phyloP scores from a whole-genome alignment of 192 early-diverging fungal genomes.

The Umbelopsis isabellina region DNA sequence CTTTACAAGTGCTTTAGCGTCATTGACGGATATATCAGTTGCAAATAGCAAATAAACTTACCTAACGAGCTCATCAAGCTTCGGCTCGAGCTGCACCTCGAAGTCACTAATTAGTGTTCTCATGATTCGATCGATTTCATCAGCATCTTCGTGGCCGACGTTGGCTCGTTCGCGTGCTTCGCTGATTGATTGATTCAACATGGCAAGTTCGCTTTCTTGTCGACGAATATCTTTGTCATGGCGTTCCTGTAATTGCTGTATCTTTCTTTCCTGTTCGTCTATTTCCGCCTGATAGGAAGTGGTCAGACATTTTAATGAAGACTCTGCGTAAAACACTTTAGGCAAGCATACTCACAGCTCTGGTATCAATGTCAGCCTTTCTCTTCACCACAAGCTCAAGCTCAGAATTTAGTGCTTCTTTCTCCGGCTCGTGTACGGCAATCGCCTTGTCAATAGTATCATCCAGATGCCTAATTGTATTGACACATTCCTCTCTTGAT shows the following conservation, averaged over 20 bases:
- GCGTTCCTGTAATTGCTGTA: not conserved
- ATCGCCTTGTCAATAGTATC: slow-evolving; percentile 8
- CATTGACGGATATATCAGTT: not conserved
- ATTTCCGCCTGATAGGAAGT: not conserved
- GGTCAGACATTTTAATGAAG: not conserved
- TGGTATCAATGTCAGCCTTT: slow-evolving; percentile 10
- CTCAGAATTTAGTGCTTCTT: not conserved
- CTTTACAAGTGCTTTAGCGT: not conserved
- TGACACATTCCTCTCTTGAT: not conserved
- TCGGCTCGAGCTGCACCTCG: not conserved
- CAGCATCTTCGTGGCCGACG: slow-evolving; percentile 2
- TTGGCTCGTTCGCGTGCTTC: slow-evolving; percentile 3
- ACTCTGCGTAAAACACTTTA: not conserved
- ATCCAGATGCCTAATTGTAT: not conserved
- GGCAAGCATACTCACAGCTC: not conserved
- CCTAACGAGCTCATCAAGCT: not conserved
- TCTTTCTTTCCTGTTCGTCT: not conserved
- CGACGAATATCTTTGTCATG: slow-evolving; percentile 8
- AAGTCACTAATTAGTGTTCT: not conserved
- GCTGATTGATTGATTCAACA: not conserved
- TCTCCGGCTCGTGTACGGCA: slow-evolving; percentile 1
- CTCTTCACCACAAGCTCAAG: not conserved
- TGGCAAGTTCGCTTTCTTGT: slow-evolving; percentile 12
- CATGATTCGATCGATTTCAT: slow-evolving; percentile 13
- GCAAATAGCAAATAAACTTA: not conserved